These are phyloP conservation scores for Paraphaeosphaeria sporulosa DNA, from an alignment of 2,329 filamentous ascomycete genomes.

Conservation along the genomic window DNA sequence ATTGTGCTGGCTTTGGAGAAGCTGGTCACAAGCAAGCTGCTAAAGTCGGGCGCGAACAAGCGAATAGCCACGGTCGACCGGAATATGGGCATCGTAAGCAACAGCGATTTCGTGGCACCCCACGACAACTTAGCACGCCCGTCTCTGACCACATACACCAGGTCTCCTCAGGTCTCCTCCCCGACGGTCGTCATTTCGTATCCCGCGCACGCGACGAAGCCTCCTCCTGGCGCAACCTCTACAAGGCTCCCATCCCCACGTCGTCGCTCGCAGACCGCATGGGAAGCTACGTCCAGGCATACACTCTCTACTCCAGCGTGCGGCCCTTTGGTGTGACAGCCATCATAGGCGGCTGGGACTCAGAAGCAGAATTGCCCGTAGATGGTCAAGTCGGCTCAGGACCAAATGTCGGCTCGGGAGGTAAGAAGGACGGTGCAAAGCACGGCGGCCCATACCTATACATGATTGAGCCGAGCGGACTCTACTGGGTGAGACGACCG, in stretches of 20 bases:
- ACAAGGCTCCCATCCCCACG: constrained; percentile 93
- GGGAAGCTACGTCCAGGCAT: constrained; percentile 95
- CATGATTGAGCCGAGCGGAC: constrained; percentile 97
- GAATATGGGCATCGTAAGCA: constrained; percentile 87
- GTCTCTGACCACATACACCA: constrained; percentile 49
- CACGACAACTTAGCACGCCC: constrained; percentile 2
- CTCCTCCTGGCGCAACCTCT: constrained; percentile 86
- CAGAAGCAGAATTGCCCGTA: constrained; percentile 81
- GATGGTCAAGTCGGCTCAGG: constrained; percentile 90
- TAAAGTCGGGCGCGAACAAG: constrained; percentile 96
- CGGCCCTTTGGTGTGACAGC: constrained; percentile 96
- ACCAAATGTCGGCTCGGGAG: constrained; percentile 79
- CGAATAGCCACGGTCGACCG: constrained; percentile 93
- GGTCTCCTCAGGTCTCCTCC: constrained; percentile 93
- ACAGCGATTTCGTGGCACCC: background rate
- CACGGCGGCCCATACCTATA: constrained; percentile 93
- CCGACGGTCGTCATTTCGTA: constrained; percentile 94
- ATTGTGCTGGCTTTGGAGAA: constrained; percentile 97
- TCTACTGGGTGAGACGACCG: constrained; percentile 77
- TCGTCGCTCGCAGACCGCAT: constrained; percentile 89
- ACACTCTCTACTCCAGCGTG: constrained; percentile 96
- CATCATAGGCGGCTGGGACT: constrained; percentile 93
- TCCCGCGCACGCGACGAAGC: constrained; percentile 94
- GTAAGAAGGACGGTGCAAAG: constrained; percentile 76
- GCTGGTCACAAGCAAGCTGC: constrained; percentile 91